These are phyloP conservation scores for Zostera marina DNA, from an alignment of 116 monocot genomes.

Conservation along the genomic window DNA sequence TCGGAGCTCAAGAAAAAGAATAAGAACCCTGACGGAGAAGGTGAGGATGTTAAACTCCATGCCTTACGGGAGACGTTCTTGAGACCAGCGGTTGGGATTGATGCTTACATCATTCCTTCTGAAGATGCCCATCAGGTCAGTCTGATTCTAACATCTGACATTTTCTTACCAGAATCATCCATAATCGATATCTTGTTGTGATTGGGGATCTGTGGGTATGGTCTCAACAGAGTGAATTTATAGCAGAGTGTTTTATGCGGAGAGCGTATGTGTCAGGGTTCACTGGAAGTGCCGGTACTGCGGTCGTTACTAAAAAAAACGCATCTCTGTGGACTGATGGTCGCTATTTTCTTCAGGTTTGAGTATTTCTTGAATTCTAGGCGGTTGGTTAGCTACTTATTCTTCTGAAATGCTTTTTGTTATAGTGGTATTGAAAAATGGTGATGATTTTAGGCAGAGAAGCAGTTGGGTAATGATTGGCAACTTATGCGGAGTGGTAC, in stretches of 20 bases:
- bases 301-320: slow-evolving; percentile 70
- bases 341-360: slow-evolving; percentile 89
- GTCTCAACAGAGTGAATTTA: slow-evolving; percentile 63
- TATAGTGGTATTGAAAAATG: not conserved
- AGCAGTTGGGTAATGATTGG: slow-evolving; percentile 52
- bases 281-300: slow-evolving; percentile 90
- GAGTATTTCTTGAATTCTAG: not conserved
- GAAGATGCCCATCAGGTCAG: slow-evolving; percentile 84
- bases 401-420: not conserved
- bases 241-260: slow-evolving; percentile 71
- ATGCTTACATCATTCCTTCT: slow-evolving; percentile 87
- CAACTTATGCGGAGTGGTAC: slow-evolving; percentile 80
- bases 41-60: slow-evolving; percentile 49
- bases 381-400: not conserved
- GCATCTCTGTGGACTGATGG: slow-evolving; percentile 95
- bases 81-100: slow-evolving; percentile 52
- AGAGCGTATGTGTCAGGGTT: slow-evolving; percentile 66
- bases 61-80: slow-evolving; percentile 44
- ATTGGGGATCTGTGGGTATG: not conserved
- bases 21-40: not conserved
- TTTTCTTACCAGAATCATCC: not conserved
- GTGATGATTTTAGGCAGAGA: slow-evolving; percentile 55
- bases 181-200: not conserved
- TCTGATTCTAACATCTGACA: not conserved
- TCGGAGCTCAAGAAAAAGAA: slow-evolving; percentile 36